A percentile compares a stretch with the other conserved stretches of the same genome.
Evolutionary conservation across 2,329 filamentous ascomycete genomes (phyloP).

Genomic region (Pezicula neosporulosa): DNA sequence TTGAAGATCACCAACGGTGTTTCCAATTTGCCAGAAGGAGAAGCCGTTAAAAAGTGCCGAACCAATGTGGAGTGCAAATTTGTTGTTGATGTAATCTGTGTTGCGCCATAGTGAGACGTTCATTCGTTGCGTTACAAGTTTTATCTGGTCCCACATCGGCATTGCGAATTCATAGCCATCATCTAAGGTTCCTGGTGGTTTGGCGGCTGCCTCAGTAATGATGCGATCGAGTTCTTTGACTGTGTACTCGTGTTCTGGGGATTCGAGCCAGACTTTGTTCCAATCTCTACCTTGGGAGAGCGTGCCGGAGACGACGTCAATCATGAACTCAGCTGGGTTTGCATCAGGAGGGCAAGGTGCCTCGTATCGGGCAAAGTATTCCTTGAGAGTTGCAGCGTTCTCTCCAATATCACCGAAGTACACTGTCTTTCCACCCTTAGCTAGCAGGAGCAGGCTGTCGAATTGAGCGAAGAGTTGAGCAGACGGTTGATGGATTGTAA

Average conservation of each 20-base stretch:
- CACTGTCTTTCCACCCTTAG: slow-evolving; percentile 61
- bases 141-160: slow-evolving; percentile 42
- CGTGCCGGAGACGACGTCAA: slow-evolving; percentile 43
- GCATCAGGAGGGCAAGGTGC: slow-evolving; percentile 36
- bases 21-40: slow-evolving; percentile 56
- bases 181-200: slow-evolving; percentile 28
- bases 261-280: slow-evolving; percentile 63
- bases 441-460: slow-evolving; percentile 61
- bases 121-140: slow-evolving; percentile 22
- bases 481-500: slow-evolving; percentile 53
- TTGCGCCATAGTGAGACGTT: slow-evolving; percentile 60
- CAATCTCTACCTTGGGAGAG: slow-evolving; percentile 57
- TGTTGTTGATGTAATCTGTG: slow-evolving; percentile 49
- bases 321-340: slow-evolving; percentile 43
- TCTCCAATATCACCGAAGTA: slow-evolving; percentile 67
- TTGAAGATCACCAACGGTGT: slow-evolving; percentile 47
- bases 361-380: slow-evolving; percentile 56
- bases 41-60: slow-evolving; percentile 59
- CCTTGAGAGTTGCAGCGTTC: slow-evolving; percentile 51
- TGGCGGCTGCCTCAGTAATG: slow-evolving; percentile 41
- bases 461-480: slow-evolving; percentile 52
- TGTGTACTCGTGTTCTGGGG: slow-evolving; percentile 49
- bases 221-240: slow-evolving; percentile 56
- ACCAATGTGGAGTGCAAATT: slow-evolving; percentile 47
- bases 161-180: slow-evolving; percentile 49